phyloP scores from a whole-genome alignment of 495 filamentous ascomycete species.

The Usnea hakonensis region DNA sequence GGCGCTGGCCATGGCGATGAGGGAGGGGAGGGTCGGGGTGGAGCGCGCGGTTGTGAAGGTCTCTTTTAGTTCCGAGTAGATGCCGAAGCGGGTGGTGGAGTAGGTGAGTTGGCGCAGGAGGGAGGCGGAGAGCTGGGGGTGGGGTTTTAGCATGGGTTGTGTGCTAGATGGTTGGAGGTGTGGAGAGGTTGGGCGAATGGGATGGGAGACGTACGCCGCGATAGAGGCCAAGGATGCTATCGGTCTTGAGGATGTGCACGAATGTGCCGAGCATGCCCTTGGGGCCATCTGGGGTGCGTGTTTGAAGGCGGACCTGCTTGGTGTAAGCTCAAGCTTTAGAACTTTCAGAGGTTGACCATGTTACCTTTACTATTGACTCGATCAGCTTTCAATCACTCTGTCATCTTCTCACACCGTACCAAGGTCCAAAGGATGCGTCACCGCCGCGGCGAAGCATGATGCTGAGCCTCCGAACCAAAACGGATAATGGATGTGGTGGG shows the following conservation, averaged over 20 bases:
- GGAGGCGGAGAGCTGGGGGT: conserved; percentile 69
- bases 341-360: neutral
- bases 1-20: conserved; percentile 70
- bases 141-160: neutral
- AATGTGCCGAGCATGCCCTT: conserved; percentile 31
- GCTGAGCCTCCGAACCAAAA: conserved; percentile 41
- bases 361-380: conserved; percentile 22
- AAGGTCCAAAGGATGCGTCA: conserved; percentile 39
- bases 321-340: neutral
- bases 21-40: conserved; percentile 51
- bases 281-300: conserved; percentile 46
- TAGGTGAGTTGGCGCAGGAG: conserved; percentile 67
- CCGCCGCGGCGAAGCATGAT: conserved; percentile 36
- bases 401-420: conserved; percentile 22
- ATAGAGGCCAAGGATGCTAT: conserved; percentile 31
- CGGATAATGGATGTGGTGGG: conserved; percentile 29
- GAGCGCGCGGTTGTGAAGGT: conserved; percentile 45
- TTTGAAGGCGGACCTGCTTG: conserved; percentile 51
- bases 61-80: conserved; percentile 73
- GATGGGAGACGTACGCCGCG: conserved; percentile 28
- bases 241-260: conserved; percentile 28
- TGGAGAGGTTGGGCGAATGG: neutral
- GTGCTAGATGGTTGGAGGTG: neutral
- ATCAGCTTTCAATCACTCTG: conserved; percentile 11
- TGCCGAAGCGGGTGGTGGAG: conserved; percentile 36